Base-by-base conservation (phyloP, 352 stramenopile genomes). In the Thraustochytrium striatum region DNA sequence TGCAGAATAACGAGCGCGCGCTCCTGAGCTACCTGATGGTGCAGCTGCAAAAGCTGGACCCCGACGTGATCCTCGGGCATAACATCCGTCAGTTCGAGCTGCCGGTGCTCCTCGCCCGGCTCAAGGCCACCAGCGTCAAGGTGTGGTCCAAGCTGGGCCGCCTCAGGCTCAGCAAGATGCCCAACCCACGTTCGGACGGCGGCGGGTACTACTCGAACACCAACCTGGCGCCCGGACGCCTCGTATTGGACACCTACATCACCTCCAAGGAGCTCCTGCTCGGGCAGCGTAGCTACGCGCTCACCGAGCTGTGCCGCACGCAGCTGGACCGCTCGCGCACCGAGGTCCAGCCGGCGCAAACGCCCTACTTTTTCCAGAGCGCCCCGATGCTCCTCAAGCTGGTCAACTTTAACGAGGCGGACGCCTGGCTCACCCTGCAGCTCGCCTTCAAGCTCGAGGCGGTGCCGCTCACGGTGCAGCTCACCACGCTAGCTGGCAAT, bases 81-180 rank as follows among this genome's bases (percentile, higher is more conserved):
- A 99, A 99, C 85, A 89, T 98, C 57, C 93, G 97, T 87, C 96
- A 96, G 52, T 98, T 98, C 83, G 94, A 97, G 25, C 88, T 99
- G 39, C 94, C 99, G 82, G 87, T 99, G n/a, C 86, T 99, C 3
- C 89, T 99, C 21, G 93, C 87, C 32, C 89, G 96, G 32, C 95
- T 97, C 61, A 88, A 95, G 9, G 90, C 96, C 78, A 93, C 96
- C 72, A 95, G 98, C 81, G 79, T 97, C 1, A 58, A 61, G 9
- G 81, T 59, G 19, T 87, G 84, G 86, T 91, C 83, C 78, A 91
- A 93, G 72, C 83, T 97, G 65, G 91, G 91, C 19, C 85, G 90
- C 58, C 86, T 93, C 61, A 81, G 85, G 58, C 84, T 86, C 28
- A 21, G 38, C 28, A 87, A 85, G 52, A 58, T 88, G 36, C 88